A percentile compares a stretch with the other conserved stretches of the same genome.
Evolutionary conservation across 495 filamentous ascomycete species (phyloP).

Genomic region (Umbilicaria muhlenbergii): DNA sequence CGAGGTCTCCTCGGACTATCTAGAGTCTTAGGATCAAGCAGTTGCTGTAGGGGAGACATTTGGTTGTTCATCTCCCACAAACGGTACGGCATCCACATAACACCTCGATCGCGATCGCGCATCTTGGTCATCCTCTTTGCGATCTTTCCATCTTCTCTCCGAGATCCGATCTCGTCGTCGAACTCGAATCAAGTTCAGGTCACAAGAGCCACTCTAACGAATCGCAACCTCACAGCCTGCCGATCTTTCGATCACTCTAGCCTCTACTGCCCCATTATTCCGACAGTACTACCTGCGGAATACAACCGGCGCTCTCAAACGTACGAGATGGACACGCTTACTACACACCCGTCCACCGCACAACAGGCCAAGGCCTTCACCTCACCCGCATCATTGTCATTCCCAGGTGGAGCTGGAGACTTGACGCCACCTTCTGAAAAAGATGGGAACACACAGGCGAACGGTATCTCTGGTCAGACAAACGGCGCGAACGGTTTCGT

Average conservation of each 20-base stretch:
- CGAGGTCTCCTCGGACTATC: slow-evolving; percentile 1
- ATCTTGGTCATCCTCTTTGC: slow-evolving; percentile 6
- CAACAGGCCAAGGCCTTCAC: slow-evolving; percentile 85
- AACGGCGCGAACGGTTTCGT: slow-evolving; percentile 29
- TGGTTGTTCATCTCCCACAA: slow-evolving; percentile 89
- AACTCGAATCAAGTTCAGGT: neutral
- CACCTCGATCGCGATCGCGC: slow-evolving; percentile 4
- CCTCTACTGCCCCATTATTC: neutral
- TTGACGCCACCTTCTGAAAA: slow-evolving; percentile 62
- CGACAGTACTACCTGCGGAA: slow-evolving; percentile 13
- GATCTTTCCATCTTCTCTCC: neutral
- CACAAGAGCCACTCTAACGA: slow-evolving; percentile 1
- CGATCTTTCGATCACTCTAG: slow-evolving; percentile 4
- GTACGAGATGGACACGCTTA: slow-evolving; percentile 67
- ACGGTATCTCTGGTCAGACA: slow-evolving; percentile 22
- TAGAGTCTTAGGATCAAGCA: slow-evolving; percentile 12
- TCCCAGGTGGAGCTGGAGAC: slow-evolving; percentile 68
- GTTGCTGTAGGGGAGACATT: slow-evolving; percentile 82
- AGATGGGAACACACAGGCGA: slow-evolving; percentile 32
- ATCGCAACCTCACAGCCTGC: slow-evolving; percentile 9
- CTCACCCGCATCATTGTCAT: slow-evolving; percentile 75
- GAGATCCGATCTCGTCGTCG: slow-evolving; percentile 6
- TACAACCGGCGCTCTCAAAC: slow-evolving; percentile 14
- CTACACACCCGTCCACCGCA: slow-evolving; percentile 76
- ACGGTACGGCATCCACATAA: slow-evolving; percentile 41